These are phyloP conservation scores for Aspergillus sp. DNA, from an alignment of 2,329 filamentous ascomycete genomes.

Conservation along the genomic window DNA sequence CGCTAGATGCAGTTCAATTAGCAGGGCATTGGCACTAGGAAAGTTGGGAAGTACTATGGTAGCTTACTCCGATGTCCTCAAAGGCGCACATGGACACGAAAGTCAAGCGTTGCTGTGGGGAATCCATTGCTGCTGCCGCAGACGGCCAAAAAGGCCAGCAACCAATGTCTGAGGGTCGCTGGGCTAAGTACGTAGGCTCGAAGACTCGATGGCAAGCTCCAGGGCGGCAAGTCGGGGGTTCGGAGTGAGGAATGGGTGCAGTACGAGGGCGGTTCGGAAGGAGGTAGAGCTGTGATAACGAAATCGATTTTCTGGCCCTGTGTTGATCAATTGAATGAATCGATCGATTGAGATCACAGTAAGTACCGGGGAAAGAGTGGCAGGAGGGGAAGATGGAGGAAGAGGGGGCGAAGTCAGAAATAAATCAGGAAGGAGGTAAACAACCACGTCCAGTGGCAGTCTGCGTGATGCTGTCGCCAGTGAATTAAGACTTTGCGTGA, in stretches of 20 bases:
- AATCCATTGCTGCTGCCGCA: slow-evolving; percentile 20
- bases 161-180: background rate
- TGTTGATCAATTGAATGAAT: background rate
- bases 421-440: slow-evolving; percentile 4
- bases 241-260: background rate
- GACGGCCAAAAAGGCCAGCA: background rate
- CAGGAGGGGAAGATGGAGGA: background rate
- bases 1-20: slow-evolving; percentile 24
- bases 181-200: background rate
- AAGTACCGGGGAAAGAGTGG: background rate
- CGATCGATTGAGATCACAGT: background rate
- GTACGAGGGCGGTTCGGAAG: background rate
- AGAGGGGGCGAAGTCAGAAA: background rate
- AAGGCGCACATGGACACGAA: slow-evolving; percentile 41
- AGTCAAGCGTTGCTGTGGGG: slow-evolving; percentile 26
- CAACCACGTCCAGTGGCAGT: background rate
- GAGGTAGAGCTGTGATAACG: background rate
- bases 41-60: background rate
- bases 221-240: too few relatives aligned
- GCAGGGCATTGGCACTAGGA: background rate
- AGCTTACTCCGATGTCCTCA: slow-evolving; percentile 35
- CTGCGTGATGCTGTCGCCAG: slow-evolving; percentile 3
- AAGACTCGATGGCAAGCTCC: background rate
- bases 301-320: background rate
- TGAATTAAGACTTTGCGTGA: background rate